Evolutionary conservation across 495 filamentous ascomycete species (phyloP), one percentile per base, ranked within the genome.

Genomic region (Podospora pseudopauciseta): DNA sequence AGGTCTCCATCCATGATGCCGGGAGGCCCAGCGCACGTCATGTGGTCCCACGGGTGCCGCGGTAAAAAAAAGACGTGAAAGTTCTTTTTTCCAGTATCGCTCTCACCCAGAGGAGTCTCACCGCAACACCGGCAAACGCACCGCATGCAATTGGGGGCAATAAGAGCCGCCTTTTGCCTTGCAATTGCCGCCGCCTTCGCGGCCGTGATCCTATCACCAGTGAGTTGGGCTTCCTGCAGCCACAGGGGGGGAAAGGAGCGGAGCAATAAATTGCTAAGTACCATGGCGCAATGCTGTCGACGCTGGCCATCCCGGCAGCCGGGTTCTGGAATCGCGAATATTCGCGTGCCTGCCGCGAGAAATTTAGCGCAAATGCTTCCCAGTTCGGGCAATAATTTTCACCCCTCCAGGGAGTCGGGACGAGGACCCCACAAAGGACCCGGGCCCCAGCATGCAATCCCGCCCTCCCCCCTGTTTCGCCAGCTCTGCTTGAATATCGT

Each of bases 281-380:
- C 61, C n/a, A 63, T 34, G 64, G 64, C 54, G 64, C 54, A 59
- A 59, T 65, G 44, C 28, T 16, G 15, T 23, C 64, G n/a, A 53
- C 56, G 4, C 65, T 60, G 18, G 57, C 6, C 56, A 67, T 67
- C 65, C 65, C 65, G 57, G 65, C 65, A 60, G 65, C 58, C 65
- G 15, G 65, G 65, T 60, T 53, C 5, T 26, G 30, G 23, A 32
- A 34, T 20, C 30, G 30, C 27, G 34, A 39, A 16, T 34, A 23
- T 6, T 16, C 5, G 39, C n/a, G 9, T 20, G 34, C 30, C 20
- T 18, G 49, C 59, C 59, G 26, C 59, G 23, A 15, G 23, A 65
- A 26, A 65, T 27, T 30, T 65, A 49, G 39, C 39, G 39, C 39
- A 49, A 49, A 49, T 49, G 13, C 39, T 49, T 49, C 59, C 27